These are phyloP conservation scores for Apiospora arundinis DNA, from an alignment of 2,329 filamentous ascomycete species.

Conservation along the genomic window DNA sequence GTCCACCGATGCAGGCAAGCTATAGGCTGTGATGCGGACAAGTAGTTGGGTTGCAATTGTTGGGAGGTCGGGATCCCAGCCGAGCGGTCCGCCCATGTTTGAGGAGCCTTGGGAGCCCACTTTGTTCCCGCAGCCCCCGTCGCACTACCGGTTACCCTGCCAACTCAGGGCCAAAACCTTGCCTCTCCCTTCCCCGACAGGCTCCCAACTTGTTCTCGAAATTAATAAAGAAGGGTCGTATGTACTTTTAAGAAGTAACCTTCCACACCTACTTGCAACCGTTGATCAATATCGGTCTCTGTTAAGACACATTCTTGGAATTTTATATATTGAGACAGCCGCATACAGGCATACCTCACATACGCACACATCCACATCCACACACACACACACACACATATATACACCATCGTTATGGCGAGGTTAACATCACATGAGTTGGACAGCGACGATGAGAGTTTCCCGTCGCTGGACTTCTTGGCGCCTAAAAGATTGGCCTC, in stretches of 20 bases:
- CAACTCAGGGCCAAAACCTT: slow-evolving; percentile 3
- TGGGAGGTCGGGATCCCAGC: not conserved
- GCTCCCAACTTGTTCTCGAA: too few relatives aligned
- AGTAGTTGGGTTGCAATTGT: not conserved
- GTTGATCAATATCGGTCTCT: not conserved
- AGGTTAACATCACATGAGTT: not conserved
- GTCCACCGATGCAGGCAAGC: not conserved
- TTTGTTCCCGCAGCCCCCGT: not conserved
- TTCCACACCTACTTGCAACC: not conserved
- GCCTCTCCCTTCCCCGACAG: not conserved
- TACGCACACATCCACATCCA: too few relatives aligned
- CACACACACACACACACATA: not conserved
- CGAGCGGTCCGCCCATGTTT: not conserved
- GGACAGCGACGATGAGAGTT: slow-evolving; percentile 18
- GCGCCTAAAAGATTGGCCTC: not conserved
- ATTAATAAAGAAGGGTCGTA: not conserved
- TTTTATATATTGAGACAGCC: not conserved
- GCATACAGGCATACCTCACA: not conserved
- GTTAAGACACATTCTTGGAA: not conserved
- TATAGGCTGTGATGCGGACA: slow-evolving; percentile 4
- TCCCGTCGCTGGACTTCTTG: slow-evolving; percentile 13
- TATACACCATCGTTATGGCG: not conserved
- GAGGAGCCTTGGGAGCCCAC: not conserved
- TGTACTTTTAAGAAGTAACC: not conserved
- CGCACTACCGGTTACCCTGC: not conserved